Percentiles rank a stretch among this genome's conserved stretches.
phyloP scores from a whole-genome alignment of 2,329 filamentous ascomycete genomes.

The Sporothrix curviconia region DNA sequence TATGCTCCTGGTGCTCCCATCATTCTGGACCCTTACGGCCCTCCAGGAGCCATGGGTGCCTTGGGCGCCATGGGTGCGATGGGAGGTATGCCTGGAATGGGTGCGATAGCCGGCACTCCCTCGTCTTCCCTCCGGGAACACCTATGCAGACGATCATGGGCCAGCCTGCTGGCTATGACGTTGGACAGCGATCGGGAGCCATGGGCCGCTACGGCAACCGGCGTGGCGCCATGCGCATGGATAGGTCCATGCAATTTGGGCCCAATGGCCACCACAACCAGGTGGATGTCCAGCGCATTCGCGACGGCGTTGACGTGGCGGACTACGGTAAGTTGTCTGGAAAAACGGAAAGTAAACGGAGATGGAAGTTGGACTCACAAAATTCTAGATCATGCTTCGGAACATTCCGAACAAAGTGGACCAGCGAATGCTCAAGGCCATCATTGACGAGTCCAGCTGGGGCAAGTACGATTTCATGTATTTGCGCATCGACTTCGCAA shows the following conservation, averaged over 20 bases:
- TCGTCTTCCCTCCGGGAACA: constrained; percentile 13
- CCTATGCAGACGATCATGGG: constrained; percentile 2
- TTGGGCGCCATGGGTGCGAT: neutral
- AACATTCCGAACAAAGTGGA: constrained; percentile 92
- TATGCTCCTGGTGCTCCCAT: constrained; percentile 28
- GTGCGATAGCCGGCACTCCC: constrained; percentile 21
- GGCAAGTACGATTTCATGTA: constrained; percentile 95
- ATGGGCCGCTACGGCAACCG: constrained; percentile 34
- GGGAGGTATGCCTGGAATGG: constrained; percentile 18
- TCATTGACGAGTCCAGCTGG: constrained; percentile 70
- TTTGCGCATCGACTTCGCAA: constrained; percentile 79
- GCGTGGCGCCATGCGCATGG: constrained; percentile 43
- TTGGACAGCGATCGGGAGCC: constrained; percentile 33
- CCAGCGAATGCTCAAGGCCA: constrained; percentile 66
- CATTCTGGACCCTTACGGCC: constrained; percentile 28
- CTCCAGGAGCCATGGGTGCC: neutral
- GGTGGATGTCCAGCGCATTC: constrained; percentile 55
- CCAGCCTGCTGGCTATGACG: constrained; percentile 29
- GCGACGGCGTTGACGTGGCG: constrained; percentile 64
- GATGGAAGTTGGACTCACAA: neutral
- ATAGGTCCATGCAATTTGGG: constrained; percentile 41
- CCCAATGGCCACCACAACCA: constrained; percentile 51
- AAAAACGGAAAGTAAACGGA: neutral
- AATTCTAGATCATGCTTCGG: constrained; percentile 73
- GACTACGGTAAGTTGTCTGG: constrained; percentile 55